Base-by-base conservation (phyloP, 768 basidiomycete species). In the Imleria badia region DNA sequence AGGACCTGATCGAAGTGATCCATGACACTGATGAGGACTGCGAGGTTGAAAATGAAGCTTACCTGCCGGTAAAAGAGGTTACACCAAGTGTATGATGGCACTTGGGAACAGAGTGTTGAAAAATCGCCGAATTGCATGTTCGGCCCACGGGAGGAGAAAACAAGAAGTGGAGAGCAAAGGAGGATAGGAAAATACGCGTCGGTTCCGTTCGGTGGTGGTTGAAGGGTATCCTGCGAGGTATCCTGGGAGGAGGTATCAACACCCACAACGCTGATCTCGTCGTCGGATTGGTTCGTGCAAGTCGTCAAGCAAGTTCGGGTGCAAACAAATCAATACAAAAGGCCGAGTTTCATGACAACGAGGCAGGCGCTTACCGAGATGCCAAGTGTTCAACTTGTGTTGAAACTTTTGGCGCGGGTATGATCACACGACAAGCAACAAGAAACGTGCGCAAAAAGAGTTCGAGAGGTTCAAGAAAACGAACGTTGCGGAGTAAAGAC, bases 61-160 rank as follows among this genome's bases (percentile, higher is more conserved):
- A 93, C 86, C 78, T 96, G 93, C 55, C 82, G 82, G 74, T 94
- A 94, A 75, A 96, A 95, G 62, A 97, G 85, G 68, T 97, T 97
- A 75, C 95, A 98, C 84, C 91, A 90, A 0, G 94, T 83, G 66
- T 96, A 89, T 43, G 87, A 89, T 2, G 91, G 91, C 10, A 81
- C 81, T 40, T 81, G 72, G 39, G 76, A 73, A 70, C 92, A 93
- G 48, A 89, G 75, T 19, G 81, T 73, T 65, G 76, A 68, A 70
- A 90, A 92, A 65, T 90, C 86, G 55, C 89, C 89, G 68, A 92
- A 91, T 59, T 73, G 74, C 86, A 82, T 80, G 31, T 61, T 61
- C 46, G 53, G 33, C 34, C 36, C 10, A 34, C 29, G 48, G 7
- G 49, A 38, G 20, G 45, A 45, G 49, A 33, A 43, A 19, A 33